Base-by-base conservation (phyloP, 352 stramenopile genomes). In the Phytophthora melonis region DNA sequence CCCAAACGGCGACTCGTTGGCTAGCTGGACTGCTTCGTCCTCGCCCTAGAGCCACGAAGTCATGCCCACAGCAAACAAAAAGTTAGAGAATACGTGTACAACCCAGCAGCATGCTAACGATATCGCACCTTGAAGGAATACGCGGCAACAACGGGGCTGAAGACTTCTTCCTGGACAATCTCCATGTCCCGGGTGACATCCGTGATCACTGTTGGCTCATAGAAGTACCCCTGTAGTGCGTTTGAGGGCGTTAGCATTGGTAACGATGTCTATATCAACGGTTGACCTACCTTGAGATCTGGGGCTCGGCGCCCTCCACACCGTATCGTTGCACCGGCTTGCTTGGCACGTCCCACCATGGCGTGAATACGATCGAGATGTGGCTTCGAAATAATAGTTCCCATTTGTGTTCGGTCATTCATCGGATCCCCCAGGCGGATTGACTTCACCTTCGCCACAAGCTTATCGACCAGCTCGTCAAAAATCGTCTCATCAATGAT, bases 131-230 rank as follows among this genome's bases (percentile, higher is more conserved):
- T 82, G 66, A 88, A 88, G 10, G 74, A 72, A 49, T 82, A 87
- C 5, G 61, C 74, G 23, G 57, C 63, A 13, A 96, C 83, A n/a
- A 98, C 86, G 19, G 91, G 90, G 1, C 93, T 92, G 64, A 98
- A 98, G 6, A 98, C 85, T 75, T 98, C 93, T 73, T 97, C 77
- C 69, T 87, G 78, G 1, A 90, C 89, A 59, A 98, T 96, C 54
- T 86, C 92, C 83, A 93, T 93, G 63, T 82, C 77, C 36, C 73
- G 64, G 11, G 70, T 80, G 52, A 90, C 76, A 62, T 92, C 75
- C 21, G 78, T 93, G 23, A 99, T 77, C 58, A 99, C 86, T 1
- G 95, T 99, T 3, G 97, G 95, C 63, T 90, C 71, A 81, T 97
- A 99, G 72, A 97, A 99, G 58, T 97, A 93, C 50, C 90, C 83